Evolutionary conservation across 2,329 filamentous ascomycete species (phyloP).

Genomic region (Colletotrichum sublineola): DNA sequence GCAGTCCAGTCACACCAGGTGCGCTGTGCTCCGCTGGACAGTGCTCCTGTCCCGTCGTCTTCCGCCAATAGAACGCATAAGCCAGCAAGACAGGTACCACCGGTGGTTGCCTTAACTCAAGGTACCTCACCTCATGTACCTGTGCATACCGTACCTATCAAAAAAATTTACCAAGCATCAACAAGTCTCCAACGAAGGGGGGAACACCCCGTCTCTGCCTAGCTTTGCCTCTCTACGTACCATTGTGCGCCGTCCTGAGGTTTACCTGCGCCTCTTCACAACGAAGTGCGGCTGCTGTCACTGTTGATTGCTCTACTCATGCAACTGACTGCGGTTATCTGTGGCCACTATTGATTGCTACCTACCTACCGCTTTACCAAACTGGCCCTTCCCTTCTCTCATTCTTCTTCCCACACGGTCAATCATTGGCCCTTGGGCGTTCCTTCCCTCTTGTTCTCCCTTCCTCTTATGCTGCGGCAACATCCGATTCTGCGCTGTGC

Average conservation of each 20-base stretch:
- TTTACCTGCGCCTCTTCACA: conserved; percentile 5
- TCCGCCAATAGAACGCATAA: neutral
- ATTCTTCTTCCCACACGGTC: conserved; percentile 17
- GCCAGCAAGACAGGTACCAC: conserved; percentile 12
- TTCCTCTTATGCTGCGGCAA: conserved; percentile 20
- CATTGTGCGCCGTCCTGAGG: conserved; percentile 16
- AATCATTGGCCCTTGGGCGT: conserved; percentile 28
- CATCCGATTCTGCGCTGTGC: neutral
- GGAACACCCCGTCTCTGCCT: conserved; percentile 28
- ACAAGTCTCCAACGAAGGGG: conserved; percentile 28
- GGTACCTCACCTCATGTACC: conserved; percentile 20
- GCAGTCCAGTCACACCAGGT: conserved; percentile 21
- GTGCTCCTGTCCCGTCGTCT: conserved; percentile 4
- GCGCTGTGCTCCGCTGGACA: conserved; percentile 35
- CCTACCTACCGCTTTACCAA: neutral
- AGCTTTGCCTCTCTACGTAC: conserved; percentile 26
- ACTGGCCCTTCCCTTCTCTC: neutral
- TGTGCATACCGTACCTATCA: neutral
- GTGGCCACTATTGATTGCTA: neutral
- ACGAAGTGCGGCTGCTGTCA: neutral
- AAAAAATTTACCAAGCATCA: conserved; percentile 21
- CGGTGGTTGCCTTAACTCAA: conserved; percentile 23
- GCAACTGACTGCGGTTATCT: neutral
- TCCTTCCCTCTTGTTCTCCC: conserved; percentile 20
- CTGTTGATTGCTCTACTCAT: neutral